These are phyloP conservation scores for Phytophthora kernoviae DNA, from an alignment of 352 stramenopile genomes.

Conservation along the genomic window DNA sequence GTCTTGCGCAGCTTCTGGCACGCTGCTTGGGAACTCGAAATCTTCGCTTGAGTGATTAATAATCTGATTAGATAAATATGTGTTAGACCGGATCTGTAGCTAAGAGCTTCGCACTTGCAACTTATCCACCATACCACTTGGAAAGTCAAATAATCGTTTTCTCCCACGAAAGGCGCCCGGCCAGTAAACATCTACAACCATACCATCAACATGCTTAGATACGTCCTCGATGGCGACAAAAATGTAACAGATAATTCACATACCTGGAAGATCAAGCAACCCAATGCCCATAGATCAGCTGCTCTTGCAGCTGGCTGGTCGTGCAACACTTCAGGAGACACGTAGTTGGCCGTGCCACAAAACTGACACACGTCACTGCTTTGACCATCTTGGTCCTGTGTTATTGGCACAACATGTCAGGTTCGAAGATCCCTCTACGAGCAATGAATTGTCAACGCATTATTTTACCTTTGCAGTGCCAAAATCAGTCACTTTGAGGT, in stretches of 20 bases:
- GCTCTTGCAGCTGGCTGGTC: conserved; percentile 77
- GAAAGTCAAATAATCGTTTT: conserved; percentile 93
- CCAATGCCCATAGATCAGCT: conserved; percentile 91
- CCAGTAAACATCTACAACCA: conserved; percentile 76
- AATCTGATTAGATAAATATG: conserved; percentile 44
- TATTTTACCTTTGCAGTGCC: conserved; percentile 77
- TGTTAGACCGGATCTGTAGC: background rate
- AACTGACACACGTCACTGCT: conserved; percentile 70
- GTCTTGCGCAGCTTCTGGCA: conserved; percentile 71
- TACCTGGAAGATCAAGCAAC: conserved; percentile 89
- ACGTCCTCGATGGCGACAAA: too few relatives aligned
- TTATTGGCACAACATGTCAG: conserved; percentile 9
- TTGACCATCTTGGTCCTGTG: conserved; percentile 75
- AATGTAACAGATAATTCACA: background rate
- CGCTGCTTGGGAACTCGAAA: conserved; percentile 72
- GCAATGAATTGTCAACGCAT: background rate
- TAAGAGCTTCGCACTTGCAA: background rate
- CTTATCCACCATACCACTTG: conserved; percentile 67
- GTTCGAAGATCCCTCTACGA: too few relatives aligned
- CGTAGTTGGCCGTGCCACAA: conserved; percentile 91
- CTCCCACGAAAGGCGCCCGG: conserved; percentile 83
- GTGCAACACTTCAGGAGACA: conserved; percentile 91
- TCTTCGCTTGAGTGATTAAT: conserved; percentile 81
- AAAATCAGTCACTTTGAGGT: conserved; percentile 93
- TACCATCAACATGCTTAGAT: conserved; percentile 2